Conservation (phyloP, 2,329 filamentous ascomycete genomes). For the Ceratocystis lukuohia region DNA sequence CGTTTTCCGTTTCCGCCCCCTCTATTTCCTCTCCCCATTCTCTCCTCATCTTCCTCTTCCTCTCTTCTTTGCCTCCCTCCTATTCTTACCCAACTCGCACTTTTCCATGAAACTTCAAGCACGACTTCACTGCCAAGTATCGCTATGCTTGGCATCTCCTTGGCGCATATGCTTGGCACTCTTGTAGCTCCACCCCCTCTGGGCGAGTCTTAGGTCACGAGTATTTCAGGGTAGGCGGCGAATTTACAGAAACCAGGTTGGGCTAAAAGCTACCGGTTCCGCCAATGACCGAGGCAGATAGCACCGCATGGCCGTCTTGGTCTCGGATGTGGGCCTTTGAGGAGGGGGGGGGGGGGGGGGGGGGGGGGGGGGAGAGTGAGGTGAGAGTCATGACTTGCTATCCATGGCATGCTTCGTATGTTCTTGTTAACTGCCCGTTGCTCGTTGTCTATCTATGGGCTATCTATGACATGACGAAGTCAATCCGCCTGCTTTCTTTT, state of each 20-base stretch:
- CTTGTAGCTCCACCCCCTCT: constrained; percentile 2
- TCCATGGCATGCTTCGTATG: background rate
- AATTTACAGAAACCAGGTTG: background rate
- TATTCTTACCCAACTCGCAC: too few relatives aligned
- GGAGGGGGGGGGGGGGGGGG: too few relatives aligned
- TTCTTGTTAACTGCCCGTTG: background rate
- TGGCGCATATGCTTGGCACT: constrained; percentile 19
- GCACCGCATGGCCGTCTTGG: background rate
- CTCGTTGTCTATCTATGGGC: background rate
- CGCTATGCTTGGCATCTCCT: constrained; percentile 14
- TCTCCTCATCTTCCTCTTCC: background rate
- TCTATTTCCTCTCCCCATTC: background rate
- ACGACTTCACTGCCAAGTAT: constrained; percentile 11
- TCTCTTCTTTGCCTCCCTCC: background rate
- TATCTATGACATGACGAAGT: background rate
- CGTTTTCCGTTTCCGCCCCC: background rate
- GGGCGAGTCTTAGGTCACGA: background rate
- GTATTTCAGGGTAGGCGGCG: background rate
- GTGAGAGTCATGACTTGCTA: too few relatives aligned
- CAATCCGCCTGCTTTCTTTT: background rate
- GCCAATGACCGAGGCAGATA: constrained; percentile 3
- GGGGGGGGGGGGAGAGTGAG: too few relatives aligned
- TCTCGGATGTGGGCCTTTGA: background rate
- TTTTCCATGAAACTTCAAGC: background rate
- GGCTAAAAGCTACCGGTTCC: background rate